Conservation (phyloP, 176 grass and related monocot species). For the Pontederia paniculata region DNA sequence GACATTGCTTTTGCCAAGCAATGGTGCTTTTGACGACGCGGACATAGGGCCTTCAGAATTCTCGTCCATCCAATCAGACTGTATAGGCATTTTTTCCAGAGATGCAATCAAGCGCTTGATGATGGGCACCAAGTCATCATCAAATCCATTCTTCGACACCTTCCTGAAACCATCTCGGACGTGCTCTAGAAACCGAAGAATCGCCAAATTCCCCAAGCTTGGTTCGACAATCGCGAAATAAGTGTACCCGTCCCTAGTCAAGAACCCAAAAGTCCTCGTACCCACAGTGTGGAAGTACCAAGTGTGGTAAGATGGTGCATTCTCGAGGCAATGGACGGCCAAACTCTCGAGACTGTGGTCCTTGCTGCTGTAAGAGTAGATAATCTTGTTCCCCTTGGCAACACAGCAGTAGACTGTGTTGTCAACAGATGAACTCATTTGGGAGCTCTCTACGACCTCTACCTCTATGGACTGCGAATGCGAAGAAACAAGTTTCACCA, state of each 20-base stretch:
- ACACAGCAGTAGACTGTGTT: constrained; percentile 16
- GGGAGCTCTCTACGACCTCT: not conserved
- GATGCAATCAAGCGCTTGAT: constrained; percentile 27
- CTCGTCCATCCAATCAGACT: not conserved
- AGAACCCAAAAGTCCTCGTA: constrained; percentile 45
- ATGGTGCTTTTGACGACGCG: not conserved
- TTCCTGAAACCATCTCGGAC: constrained; percentile 27
- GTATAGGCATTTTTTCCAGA: not conserved
- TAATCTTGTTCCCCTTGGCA: constrained; percentile 5
- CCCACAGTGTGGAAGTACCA: constrained; percentile 75
- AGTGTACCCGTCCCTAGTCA: constrained; percentile 41
- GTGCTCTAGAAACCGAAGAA: constrained; percentile 44
- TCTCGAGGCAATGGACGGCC: constrained; percentile 42
- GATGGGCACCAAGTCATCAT: constrained; percentile 28
- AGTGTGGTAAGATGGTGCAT: constrained; percentile 40
- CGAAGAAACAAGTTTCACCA: not conserved
- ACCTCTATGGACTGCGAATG: not conserved
- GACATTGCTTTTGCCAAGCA: not conserved
- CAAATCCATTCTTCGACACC: constrained; percentile 22
- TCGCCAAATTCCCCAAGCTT: constrained; percentile 28
- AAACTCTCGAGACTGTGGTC: constrained; percentile 27
- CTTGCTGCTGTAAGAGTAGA: constrained; percentile 20
- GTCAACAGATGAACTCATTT: not conserved
- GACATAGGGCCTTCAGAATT: not conserved
- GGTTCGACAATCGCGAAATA: constrained; percentile 60